phyloP scores from a whole-genome alignment of 257 asterid genomes.

The Nicotiana tabacum region DNA sequence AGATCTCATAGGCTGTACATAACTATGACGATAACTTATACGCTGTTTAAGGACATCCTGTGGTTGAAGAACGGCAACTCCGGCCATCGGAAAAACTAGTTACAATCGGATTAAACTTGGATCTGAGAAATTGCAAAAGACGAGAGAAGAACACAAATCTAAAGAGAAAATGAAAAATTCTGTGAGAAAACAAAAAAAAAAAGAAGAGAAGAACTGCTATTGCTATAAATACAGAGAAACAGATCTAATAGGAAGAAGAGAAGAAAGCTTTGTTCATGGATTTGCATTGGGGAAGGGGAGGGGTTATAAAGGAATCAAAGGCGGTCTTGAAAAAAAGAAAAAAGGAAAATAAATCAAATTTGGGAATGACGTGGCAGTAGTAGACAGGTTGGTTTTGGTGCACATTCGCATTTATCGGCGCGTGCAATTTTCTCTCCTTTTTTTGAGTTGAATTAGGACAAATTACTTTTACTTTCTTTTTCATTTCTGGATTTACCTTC shows the following conservation, averaged over 20 bases:
- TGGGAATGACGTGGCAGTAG: background rate
- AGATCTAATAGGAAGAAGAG: background rate
- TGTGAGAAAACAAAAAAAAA: background rate
- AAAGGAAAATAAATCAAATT: background rate
- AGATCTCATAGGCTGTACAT: conserved; percentile 8
- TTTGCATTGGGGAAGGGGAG: background rate
- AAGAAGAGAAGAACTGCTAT: background rate
- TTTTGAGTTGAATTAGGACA: background rate
- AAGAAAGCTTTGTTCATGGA: background rate
- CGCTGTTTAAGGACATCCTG: conserved; percentile 18
- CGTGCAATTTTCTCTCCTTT: background rate
- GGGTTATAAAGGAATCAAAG: conserved; percentile 1
- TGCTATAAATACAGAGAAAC: background rate
- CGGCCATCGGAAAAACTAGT: conserved; percentile 19
- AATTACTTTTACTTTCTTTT: background rate
- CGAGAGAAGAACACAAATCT: background rate
- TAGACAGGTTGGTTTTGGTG: background rate
- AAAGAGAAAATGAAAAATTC: background rate
- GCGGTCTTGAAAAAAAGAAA: background rate
- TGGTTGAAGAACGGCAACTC: conserved; percentile 30
- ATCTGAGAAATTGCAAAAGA: background rate
- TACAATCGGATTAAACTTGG: background rate
- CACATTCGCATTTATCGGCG: background rate
- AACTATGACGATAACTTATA: background rate
- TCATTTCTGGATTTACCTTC: too few species aligned